phyloP scores from a whole-genome alignment of 306 rosid species.

The Senna siamea region DNA sequence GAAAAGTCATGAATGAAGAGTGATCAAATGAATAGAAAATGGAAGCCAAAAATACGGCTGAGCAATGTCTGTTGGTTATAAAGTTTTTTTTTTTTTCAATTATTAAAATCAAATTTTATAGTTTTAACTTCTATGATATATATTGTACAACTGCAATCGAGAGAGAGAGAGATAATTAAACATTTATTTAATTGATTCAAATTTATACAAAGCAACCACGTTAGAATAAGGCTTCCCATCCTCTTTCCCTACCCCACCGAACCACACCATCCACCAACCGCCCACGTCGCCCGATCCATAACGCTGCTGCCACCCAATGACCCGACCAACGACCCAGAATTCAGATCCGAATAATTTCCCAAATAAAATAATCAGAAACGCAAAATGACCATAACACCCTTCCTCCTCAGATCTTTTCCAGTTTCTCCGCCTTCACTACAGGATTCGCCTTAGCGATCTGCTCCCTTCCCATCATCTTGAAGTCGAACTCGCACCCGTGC shows the following conservation, averaged over 20 bases:
- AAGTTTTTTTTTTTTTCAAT: too few relatives aligned
- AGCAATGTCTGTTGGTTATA: too few relatives aligned
- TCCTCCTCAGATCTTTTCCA: conserved; percentile 57
- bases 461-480: conserved; percentile 70
- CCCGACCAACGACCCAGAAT: conserved; percentile 22
- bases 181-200: conserved; percentile 22
- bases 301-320: neutral
- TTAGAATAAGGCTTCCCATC: neutral
- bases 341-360: neutral
- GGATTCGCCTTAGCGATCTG: conserved; percentile 90
- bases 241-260: too few relatives aligned
- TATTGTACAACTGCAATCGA: too few relatives aligned
- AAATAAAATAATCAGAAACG: neutral
- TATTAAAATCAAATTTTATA: too few relatives aligned
- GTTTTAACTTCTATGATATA: too few relatives aligned
- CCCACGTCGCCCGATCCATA: neutral
- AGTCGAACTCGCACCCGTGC: conserved; percentile 76
- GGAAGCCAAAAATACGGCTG: too few relatives aligned
- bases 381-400: conserved; percentile 49
- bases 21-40: too few relatives aligned
- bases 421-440: conserved; percentile 73
- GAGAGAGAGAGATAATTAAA: neutral
- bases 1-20: too few relatives aligned
- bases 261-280: neutral
- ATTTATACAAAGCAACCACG: conserved; percentile 36